Evolutionary conservation across 495 filamentous ascomycete genomes (phyloP).

Genomic region (Tetracladium setigerum): DNA sequence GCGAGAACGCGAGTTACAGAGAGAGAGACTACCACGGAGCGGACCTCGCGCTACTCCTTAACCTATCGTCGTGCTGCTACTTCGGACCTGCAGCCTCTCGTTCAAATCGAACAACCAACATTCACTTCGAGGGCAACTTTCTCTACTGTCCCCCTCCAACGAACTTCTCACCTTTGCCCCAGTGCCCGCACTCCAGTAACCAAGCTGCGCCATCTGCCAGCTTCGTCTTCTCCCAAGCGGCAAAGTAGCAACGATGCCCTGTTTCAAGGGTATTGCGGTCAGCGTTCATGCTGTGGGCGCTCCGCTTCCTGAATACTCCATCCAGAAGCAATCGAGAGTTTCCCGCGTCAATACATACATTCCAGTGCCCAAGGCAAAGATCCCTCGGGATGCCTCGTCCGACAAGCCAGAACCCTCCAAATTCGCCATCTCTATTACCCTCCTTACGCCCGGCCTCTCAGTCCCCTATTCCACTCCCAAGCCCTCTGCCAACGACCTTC

Average conservation of each 20-base stretch:
- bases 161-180: no score
- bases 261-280: slow-evolving; percentile 95
- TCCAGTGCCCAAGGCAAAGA: slow-evolving; percentile 80
- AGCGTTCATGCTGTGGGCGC: slow-evolving; percentile 90
- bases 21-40: no score
- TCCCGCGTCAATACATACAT: slow-evolving; percentile 96
- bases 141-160: no score
- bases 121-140: no score
- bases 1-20: no score
- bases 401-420: slow-evolving; percentile 82
- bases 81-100: no score
- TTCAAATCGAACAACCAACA: no score
- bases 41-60: no score
- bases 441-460: slow-evolving; percentile 78
- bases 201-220: no score
- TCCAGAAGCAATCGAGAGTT: slow-evolving; percentile 84
- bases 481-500: slow-evolving; percentile 59
- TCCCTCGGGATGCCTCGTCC: slow-evolving; percentile 53
- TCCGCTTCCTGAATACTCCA: slow-evolving; percentile 84
- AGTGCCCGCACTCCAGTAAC: no score
- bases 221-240: no score
- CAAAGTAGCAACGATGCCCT: slow-evolving; percentile 59
- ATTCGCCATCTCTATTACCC: slow-evolving; percentile 93
- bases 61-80: no score
- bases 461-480: slow-evolving; percentile 87